These are phyloP conservation scores for Leptosphaerulina australis DNA, from an alignment of 2,329 filamentous ascomycete genomes.

Conservation along the genomic window DNA sequence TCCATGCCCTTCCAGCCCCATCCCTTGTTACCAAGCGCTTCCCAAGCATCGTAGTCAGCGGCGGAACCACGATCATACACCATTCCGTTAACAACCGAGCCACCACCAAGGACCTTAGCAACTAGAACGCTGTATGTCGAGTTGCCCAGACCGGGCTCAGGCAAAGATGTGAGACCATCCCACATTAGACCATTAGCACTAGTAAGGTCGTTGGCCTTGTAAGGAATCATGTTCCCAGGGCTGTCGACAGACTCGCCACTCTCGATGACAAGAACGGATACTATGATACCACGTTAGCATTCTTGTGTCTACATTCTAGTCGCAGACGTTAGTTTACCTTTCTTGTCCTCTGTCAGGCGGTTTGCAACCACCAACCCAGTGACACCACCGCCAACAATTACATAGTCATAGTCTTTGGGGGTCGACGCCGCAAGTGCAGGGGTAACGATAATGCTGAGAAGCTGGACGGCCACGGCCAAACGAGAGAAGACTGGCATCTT, in stretches of 20 bases:
- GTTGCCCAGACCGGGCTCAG: slow-evolving; percentile 32
- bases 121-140: slow-evolving; percentile 29
- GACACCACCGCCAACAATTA: slow-evolving; percentile 42
- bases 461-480: slow-evolving; percentile 34
- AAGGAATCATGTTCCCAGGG: slow-evolving; percentile 34
- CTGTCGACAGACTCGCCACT: slow-evolving; percentile 34
- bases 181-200: slow-evolving; percentile 28
- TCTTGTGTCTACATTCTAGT: not conserved
- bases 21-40: slow-evolving; percentile 62
- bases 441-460: slow-evolving; percentile 29
- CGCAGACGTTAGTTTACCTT: slow-evolving; percentile 17
- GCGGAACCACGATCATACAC: slow-evolving; percentile 43
- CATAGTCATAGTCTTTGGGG: slow-evolving; percentile 36
- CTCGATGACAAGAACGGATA: slow-evolving; percentile 37
- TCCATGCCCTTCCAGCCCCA: slow-evolving; percentile 62
- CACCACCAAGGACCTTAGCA: slow-evolving; percentile 38
- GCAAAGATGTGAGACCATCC: slow-evolving; percentile 29
- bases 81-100: slow-evolving; percentile 47
- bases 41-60: slow-evolving; percentile 60
- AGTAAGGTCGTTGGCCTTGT: slow-evolving; percentile 34
- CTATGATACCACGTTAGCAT: slow-evolving; percentile 17
- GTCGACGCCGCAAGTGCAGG: slow-evolving; percentile 23
- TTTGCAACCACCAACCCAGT: slow-evolving; percentile 39
- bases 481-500: slow-evolving; percentile 36
- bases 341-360: slow-evolving; percentile 33